These are phyloP conservation scores for Porcisia deanei DNA, from an alignment of 208 protist species.

Conservation along the genomic window DNA sequence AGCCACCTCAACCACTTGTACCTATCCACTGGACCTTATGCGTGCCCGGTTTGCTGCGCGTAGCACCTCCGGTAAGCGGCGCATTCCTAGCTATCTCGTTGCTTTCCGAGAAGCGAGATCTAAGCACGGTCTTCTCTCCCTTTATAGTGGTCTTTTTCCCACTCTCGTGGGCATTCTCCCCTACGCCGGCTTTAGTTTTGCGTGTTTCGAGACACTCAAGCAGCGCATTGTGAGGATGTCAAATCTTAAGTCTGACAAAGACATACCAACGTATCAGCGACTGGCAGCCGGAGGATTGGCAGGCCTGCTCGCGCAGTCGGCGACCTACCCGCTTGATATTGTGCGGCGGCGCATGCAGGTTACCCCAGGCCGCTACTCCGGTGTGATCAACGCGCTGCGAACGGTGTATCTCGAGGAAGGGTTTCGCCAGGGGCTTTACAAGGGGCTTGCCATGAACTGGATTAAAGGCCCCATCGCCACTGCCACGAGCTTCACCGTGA, in stretches of 20 bases:
- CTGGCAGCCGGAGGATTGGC: slow-evolving; percentile 80
- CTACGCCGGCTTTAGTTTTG: slow-evolving; percentile 94
- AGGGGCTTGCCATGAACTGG: slow-evolving; percentile 94
- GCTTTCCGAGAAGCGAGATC: slow-evolving; percentile 64
- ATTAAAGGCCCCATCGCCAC: slow-evolving; percentile 94
- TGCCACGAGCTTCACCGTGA: slow-evolving; percentile 90
- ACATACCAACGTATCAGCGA: slow-evolving; percentile 70
- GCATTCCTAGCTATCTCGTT: slow-evolving; percentile 70
- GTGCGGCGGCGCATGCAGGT: slow-evolving; percentile 94
- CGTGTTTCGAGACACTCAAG: slow-evolving; percentile 92
- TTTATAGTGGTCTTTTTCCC: slow-evolving; percentile 87
- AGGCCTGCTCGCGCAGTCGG: slow-evolving; percentile 92
- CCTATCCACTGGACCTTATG: slow-evolving; percentile 95
- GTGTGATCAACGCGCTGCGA: slow-evolving; percentile 61
- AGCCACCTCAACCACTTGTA: slow-evolving; percentile 90
- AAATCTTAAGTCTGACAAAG: slow-evolving; percentile 61
- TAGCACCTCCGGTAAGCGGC: slow-evolving; percentile 58
- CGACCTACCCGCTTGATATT: slow-evolving; percentile 95
- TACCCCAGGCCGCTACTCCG: slow-evolving; percentile 69
- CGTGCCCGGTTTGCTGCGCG: slow-evolving; percentile 86
- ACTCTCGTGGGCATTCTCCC: slow-evolving; percentile 94
- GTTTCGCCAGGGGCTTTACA: slow-evolving; percentile 80
- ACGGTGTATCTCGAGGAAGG: slow-evolving; percentile 82
- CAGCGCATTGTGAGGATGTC: slow-evolving; percentile 53
- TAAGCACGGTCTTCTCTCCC: slow-evolving; percentile 56